Evolutionary conservation across 805 yeast species (phyloP), one percentile per base, ranked within the genome.

Genomic region (Kodamaea kakaduensis): DNA sequence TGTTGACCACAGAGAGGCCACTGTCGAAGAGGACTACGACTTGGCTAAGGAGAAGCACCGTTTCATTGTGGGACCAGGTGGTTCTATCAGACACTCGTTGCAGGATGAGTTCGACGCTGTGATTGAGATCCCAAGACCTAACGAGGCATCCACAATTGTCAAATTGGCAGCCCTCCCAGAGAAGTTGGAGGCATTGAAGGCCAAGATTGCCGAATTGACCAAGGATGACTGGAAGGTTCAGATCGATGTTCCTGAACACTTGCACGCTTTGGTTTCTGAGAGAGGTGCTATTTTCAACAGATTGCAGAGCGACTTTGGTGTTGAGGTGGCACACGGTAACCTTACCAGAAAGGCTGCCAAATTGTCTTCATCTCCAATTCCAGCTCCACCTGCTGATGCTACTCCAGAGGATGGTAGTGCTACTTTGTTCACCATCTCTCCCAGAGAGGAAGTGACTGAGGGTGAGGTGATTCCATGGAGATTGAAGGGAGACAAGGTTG

Each of bases 51-150:
- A 78, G 40, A 82, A 81, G 53, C 90, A 85, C 50, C 75, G 86
- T 48, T 69, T 77, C 7, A 52, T 90, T 34, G 77, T 90, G 57
- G 97, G 97, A 25, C 78, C 87, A 24, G 78, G 78, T 39, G 97
- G 97, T 28, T 51, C 77, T 9, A 72, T 74, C 40, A 85, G 90
- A 61, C 81, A 82, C 47, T 67, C 75, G 8, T 58, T 87, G 44
- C 90, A 87, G 63, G 66, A 73, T 10, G 85, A 82, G 50, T 84
- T 72, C 57, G 66, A 69, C 9, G 89, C 85, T 32, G 54, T 58
- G 17, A 58, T 90, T 37, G 68, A 66, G 30, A 73, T 90, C 52
- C 97, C 97, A 44, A 73, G 71, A 51, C 61, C 71, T 25, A 72
- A 68, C 40, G 71, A 67, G 35, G 60, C 64, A 21, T 67, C 77